These are phyloP conservation scores for Rhodomyrtus psidioides DNA, from an alignment of 441 rosid genomes.

Conservation along the genomic window DNA sequence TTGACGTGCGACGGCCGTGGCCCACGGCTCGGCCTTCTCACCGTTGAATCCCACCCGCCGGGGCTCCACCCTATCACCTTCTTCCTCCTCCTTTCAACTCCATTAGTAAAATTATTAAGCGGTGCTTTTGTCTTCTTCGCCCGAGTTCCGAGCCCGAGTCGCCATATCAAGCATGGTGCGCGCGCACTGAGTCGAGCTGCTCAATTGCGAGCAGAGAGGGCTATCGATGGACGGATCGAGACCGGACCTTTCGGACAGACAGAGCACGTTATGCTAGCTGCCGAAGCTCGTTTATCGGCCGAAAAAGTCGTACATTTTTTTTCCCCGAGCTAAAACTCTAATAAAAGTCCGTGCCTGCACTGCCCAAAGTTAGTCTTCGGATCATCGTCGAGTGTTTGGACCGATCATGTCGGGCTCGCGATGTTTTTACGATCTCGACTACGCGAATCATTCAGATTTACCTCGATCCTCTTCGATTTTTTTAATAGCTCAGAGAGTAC, in stretches of 20 bases:
- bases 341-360: too few relatives aligned
- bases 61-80: neutral
- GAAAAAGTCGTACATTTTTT: too few relatives aligned
- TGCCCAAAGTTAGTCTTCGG: rapidly evolving
- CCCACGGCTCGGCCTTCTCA: neutral
- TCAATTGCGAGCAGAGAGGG: too few relatives aligned
- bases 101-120: rapidly evolving
- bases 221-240: too few relatives aligned
- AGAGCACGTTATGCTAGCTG: too few relatives aligned
- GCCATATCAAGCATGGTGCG: too few relatives aligned
- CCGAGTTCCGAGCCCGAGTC: too few relatives aligned
- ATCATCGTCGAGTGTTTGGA: too few relatives aligned
- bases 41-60: neutral
- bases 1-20: neutral
- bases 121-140: neutral
- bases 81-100: neutral
- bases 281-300: too few relatives aligned
- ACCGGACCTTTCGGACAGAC: too few relatives aligned
- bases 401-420: neutral
- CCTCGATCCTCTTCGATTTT: neutral
- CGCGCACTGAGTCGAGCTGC: too few relatives aligned
- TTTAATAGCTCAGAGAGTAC: neutral
- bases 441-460: neutral
- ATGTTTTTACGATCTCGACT: neutral
- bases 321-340: too few relatives aligned